These are phyloP conservation scores for Panicum virgatum DNA, from an alignment of 202 grass and related monocot species.

Conservation along the genomic window DNA sequence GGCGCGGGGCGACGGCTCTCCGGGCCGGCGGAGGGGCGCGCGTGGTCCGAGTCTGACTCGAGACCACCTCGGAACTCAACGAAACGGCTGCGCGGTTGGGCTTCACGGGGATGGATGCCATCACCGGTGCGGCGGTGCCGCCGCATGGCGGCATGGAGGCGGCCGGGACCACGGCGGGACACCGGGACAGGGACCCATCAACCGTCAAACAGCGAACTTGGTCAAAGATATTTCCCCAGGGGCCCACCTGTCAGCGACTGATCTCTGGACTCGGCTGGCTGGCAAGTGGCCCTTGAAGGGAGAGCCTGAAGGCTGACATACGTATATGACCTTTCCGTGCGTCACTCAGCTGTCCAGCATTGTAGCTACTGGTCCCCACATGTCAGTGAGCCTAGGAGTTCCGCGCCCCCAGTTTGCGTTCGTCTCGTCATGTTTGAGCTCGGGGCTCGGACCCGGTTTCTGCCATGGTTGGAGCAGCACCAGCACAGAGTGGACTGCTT, in stretches of 20 bases:
- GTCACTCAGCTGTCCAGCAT: background rate
- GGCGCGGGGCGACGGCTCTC: background rate
- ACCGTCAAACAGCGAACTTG: background rate
- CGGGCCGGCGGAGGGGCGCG: background rate
- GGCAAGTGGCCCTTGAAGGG: background rate
- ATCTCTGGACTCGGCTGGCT: background rate
- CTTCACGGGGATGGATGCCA: background rate
- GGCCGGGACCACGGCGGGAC: background rate
- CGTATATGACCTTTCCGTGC: background rate
- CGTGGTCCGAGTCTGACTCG: background rate
- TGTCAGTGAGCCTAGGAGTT: background rate
- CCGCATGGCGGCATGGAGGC: background rate
- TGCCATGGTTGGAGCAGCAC: background rate
- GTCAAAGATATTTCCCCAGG: background rate
- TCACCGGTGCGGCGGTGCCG: background rate
- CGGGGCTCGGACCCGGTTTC: background rate
- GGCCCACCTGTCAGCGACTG: background rate
- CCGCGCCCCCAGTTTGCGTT: background rate
- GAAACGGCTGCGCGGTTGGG: slow-evolving; percentile 36
- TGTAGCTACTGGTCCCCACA: background rate
- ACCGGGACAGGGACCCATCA: background rate
- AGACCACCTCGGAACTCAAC: slow-evolving; percentile 31
- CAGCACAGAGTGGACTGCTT: too few relatives aligned
- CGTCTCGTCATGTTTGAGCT: background rate
- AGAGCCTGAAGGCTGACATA: background rate